Percentiles rank a stretch among this genome's conserved stretches.
Evolutionary conservation across 768 basidiomycete genomes (phyloP).

Genomic region (Galerina marginata): DNA sequence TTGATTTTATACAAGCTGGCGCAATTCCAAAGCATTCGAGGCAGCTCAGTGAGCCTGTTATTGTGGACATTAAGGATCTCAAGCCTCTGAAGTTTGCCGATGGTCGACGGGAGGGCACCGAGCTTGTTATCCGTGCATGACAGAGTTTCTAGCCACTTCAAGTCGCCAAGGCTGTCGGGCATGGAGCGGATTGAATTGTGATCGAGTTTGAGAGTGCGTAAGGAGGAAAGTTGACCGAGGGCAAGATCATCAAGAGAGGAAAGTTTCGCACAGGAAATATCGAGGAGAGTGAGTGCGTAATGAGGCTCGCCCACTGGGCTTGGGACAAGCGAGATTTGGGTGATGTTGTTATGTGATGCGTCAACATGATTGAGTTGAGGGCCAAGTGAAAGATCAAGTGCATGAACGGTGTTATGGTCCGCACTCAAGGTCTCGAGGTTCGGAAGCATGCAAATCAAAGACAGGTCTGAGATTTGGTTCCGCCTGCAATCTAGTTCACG

Average conservation of each 20-base stretch:
- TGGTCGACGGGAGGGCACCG: slow-evolving; percentile 70
- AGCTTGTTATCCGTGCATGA: slow-evolving; percentile 94
- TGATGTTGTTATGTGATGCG: slow-evolving; percentile 89
- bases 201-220: slow-evolving; percentile 76
- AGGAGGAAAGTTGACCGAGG: slow-evolving; percentile 72
- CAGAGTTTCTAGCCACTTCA: slow-evolving; percentile 71
- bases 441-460: slow-evolving; percentile 70
- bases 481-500: slow-evolving; percentile 81
- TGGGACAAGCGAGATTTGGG: slow-evolving; percentile 67
- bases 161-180: slow-evolving; percentile 81
- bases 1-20: slow-evolving; percentile 75
- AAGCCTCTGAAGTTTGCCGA: slow-evolving; percentile 79
- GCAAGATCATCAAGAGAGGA: slow-evolving; percentile 80
- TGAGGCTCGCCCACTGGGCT: slow-evolving; percentile 38
- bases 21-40: slow-evolving; percentile 86
- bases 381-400: slow-evolving; percentile 79
- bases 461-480: slow-evolving; percentile 82
- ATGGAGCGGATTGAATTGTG: slow-evolving; percentile 86
- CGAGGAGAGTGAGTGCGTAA: slow-evolving; percentile 65
- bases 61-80: slow-evolving; percentile 86
- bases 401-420: slow-evolving; percentile 86
- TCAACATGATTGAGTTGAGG: slow-evolving; percentile 68
- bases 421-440: slow-evolving; percentile 70
- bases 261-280: slow-evolving; percentile 88
- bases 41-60: slow-evolving; percentile 83